These are phyloP conservation scores for Fusarium austroafricanum DNA, from an alignment of 2,329 filamentous ascomycete genomes.

Conservation along the genomic window DNA sequence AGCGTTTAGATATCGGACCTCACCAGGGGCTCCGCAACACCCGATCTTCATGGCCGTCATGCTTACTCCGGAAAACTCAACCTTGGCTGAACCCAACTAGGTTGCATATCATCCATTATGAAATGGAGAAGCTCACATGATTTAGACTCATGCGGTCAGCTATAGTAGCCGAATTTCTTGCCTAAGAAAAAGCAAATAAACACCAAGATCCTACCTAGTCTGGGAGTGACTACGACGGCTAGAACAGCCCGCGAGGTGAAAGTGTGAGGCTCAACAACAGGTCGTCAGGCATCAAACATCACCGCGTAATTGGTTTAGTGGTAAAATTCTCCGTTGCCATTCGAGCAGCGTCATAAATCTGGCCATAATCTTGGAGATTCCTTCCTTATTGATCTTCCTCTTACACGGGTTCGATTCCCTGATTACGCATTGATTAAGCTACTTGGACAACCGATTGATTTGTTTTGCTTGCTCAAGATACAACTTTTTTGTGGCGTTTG, in stretches of 20 bases:
- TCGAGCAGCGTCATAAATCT: constrained; percentile 18
- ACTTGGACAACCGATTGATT: accelerated
- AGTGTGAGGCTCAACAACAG: neutral
- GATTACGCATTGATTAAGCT: constrained; percentile 15
- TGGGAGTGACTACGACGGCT: neutral
- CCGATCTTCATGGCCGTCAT: constrained; percentile 2
- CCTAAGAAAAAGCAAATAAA: neutral
- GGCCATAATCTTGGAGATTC: too few relatives aligned
- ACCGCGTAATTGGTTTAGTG: constrained; percentile 24
- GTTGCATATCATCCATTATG: neutral
- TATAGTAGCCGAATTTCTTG: constrained; percentile 7
- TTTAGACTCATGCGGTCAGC: constrained; percentile 30
- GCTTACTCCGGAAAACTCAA: constrained; percentile 5
- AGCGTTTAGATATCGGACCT: constrained; percentile 3
- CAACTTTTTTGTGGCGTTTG: neutral
- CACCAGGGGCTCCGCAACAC: constrained; percentile 4
- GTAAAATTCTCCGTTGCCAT: constrained; percentile 27
- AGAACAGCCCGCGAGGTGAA: accelerated
- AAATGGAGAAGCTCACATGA: constrained; percentile 23
- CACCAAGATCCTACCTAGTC: constrained; percentile 23
- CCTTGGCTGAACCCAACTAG: neutral
- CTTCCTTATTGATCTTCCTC: too few relatives aligned
- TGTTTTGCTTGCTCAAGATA: neutral
- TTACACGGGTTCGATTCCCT: constrained; percentile 38
- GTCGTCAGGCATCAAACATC: accelerated